Percentiles rank a stretch among this genome's conserved stretches.
Evolutionary conservation across 768 basidiomycete species (phyloP).

Genomic region (Kwoniella sp.): DNA sequence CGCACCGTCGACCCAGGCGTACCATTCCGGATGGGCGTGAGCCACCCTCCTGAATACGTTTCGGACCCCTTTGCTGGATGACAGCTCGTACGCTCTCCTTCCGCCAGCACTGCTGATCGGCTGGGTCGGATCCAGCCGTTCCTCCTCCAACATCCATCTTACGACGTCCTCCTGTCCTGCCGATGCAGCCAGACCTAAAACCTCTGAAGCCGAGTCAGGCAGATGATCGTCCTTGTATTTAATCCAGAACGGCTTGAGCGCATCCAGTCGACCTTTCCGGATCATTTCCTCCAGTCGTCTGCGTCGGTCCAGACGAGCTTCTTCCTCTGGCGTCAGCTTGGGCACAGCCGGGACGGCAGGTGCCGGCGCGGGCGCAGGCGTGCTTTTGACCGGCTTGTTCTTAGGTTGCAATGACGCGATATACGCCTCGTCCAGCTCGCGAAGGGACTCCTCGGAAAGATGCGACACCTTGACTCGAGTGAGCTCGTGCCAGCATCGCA

Average conservation of each 20-base stretch:
- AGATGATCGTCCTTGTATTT: slow-evolving; percentile 63
- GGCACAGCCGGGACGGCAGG: slow-evolving; percentile 57
- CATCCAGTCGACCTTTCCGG: slow-evolving; percentile 74
- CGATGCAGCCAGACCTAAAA: slow-evolving; percentile 72
- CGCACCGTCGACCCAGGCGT: slow-evolving; percentile 78
- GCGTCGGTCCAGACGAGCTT: slow-evolving; percentile 74
- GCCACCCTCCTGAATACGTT: slow-evolving; percentile 85
- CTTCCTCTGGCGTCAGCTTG: slow-evolving; percentile 76
- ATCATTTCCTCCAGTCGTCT: slow-evolving; percentile 82
- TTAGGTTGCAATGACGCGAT: slow-evolving; percentile 77
- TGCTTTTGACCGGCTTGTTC: slow-evolving; percentile 58
- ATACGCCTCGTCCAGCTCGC: slow-evolving; percentile 80
- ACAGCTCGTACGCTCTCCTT: slow-evolving; percentile 80
- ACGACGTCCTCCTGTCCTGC: slow-evolving; percentile 71
- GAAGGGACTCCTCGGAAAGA: slow-evolving; percentile 76
- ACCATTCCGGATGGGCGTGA: slow-evolving; percentile 74
- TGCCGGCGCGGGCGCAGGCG: slow-evolving; percentile 45
- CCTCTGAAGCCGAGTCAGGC: slow-evolving; percentile 65
- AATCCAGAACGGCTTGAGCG: slow-evolving; percentile 74
- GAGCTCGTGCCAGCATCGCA: slow-evolving; percentile 80
- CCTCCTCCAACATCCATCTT: slow-evolving; percentile 71
- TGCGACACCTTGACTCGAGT: slow-evolving; percentile 78
- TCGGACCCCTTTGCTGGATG: slow-evolving; percentile 65
- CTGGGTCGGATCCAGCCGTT: slow-evolving; percentile 70
- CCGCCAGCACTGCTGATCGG: slow-evolving; percentile 37